Evolutionary conservation across 805 yeast genomes (phyloP), one percentile per base, ranked within the genome.

Genomic region (Myxozyma kluyveri): DNA sequence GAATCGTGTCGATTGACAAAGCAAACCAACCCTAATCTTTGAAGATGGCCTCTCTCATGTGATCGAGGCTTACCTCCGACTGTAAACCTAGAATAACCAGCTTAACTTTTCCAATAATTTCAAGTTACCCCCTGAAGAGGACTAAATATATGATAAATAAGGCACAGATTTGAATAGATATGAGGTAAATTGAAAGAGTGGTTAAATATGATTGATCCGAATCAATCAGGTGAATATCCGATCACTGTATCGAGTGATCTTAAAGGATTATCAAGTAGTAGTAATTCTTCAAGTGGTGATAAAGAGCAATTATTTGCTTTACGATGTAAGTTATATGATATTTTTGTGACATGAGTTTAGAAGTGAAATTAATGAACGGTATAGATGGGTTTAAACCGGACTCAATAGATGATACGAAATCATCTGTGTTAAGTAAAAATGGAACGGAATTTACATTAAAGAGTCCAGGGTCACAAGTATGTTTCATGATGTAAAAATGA

Each of bases 331-430:
- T 37, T 19, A 14, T 24, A 18, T 27, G 7, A 4, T 37, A 31
- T 12, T 4, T 17, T 19, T 24, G 7, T 9, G 19, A 7, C 18
- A 21, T 5, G 24, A 14, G 45, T 17, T 24, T 26, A 22, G 21
- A 17, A 19, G 29, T 26, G 5, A 37, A 27, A 21, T 45, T 7
- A 9, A 17, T 23, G 29, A 4, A 6, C n/a, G n/a, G n/a, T 35
- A 4, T 31, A 59, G 62, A 61, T 42, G 42, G 51, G 14, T 61
- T 61, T 47, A 54, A 57, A 36, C 63, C 63, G 3, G 63, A 60
- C 29, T 61, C 63, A 6, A 41, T 61, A 9, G 61, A 61, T 33
- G 50, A 45, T 31, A 10, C 45, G 14, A 45, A 52, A 35, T 44
- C 54, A 6, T 42, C 63, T 10, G 31, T 31, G 7, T 24, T 61